phyloP scores from a whole-genome alignment of 257 asterid genomes.

The Vinca minor region DNA sequence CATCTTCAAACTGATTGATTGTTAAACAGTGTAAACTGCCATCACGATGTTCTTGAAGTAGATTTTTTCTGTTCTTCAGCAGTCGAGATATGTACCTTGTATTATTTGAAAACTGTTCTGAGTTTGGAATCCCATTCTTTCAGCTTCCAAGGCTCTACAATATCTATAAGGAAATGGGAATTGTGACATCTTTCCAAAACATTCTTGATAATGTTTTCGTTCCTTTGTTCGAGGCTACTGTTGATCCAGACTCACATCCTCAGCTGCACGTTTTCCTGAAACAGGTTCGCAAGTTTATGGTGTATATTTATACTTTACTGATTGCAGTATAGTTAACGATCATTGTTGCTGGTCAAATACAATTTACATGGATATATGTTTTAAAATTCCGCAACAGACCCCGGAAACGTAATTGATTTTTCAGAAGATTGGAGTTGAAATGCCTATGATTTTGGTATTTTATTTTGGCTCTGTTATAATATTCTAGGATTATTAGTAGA shows the following conservation, averaged over 20 bases:
- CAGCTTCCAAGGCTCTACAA: slow-evolving; percentile 99
- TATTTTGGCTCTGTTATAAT: no score
- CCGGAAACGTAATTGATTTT: no score
- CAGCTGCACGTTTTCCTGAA: slow-evolving; percentile 86
- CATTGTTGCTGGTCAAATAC: background rate
- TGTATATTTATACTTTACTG: slow-evolving; percentile 4
- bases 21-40: no score
- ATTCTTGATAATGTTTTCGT: slow-evolving; percentile 91
- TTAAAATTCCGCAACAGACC: background rate
- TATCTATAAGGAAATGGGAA: slow-evolving; percentile 96
- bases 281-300: slow-evolving; percentile 46
- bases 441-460: no score
- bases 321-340: background rate
- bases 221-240: slow-evolving; percentile 91
- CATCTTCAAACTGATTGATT: no score
- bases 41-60: background rate
- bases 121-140: slow-evolving; percentile 6
- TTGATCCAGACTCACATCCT: slow-evolving; percentile 96
- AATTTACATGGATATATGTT: no score
- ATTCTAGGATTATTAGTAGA: no score
- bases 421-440: no score
- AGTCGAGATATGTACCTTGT: no score
- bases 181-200: slow-evolving; percentile 94
- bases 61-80: background rate
- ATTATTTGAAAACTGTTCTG: background rate